A percentile compares a stretch with the other conserved stretches of the same genome.
Conservation (phyloP, 75 land plant genomes). For the Pseudotsuga menziesii region DNA sequence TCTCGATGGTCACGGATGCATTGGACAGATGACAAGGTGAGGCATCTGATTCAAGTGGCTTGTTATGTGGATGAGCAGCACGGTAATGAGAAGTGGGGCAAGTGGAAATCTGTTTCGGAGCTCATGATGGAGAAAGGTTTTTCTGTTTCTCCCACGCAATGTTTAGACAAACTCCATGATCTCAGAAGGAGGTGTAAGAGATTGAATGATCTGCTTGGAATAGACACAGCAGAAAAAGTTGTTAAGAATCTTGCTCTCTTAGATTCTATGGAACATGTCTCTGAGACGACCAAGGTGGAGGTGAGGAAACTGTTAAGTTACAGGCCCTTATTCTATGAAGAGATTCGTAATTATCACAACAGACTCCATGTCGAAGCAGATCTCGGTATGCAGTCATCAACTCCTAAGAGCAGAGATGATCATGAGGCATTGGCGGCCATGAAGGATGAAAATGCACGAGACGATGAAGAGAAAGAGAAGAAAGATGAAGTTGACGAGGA, state of each 20-base stretch:
- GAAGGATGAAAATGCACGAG: slow-evolving; percentile 4
- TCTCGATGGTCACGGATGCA: no score
- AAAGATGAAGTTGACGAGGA: slow-evolving; percentile 7
- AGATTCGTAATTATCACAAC: slow-evolving; percentile 70
- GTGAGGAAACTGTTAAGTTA: slow-evolving; percentile 62
- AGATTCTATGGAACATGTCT: slow-evolving; percentile 42
- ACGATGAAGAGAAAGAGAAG: slow-evolving; percentile 6
- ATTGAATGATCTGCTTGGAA: slow-evolving; percentile 61
- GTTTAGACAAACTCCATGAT: slow-evolving; percentile 74
- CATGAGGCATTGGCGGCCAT: not conserved
- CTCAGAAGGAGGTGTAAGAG: slow-evolving; percentile 66
- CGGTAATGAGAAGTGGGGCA: no score
- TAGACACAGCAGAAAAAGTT: slow-evolving; percentile 44
- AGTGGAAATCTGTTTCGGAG: no score
- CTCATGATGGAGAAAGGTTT: slow-evolving; percentile 50
- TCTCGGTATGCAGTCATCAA: not conserved
- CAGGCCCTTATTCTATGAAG: slow-evolving; percentile 60
- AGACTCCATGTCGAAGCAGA: slow-evolving; percentile 5
- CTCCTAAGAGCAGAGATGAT: not conserved
- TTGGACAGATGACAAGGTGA: no score
- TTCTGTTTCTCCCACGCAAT: slow-evolving; percentile 65
- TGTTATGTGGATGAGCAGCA: no score
- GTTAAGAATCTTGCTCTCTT: slow-evolving; percentile 58
- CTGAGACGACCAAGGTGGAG: slow-evolving; percentile 49
- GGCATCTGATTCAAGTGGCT: no score